Conservation (phyloP, 768 basidiomycete species). For the Suillus americanus region DNA sequence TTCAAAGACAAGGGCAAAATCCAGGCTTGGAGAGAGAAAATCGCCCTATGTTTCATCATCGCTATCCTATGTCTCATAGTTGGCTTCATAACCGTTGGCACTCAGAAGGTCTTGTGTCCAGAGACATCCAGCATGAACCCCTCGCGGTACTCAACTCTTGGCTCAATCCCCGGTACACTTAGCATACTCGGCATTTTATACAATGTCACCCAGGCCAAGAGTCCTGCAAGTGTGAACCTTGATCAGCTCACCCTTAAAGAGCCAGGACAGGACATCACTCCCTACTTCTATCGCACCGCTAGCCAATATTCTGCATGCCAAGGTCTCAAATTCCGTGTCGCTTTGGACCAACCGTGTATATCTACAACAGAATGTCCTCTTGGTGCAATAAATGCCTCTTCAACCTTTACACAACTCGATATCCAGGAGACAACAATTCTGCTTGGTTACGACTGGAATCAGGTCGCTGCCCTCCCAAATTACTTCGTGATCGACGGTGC, state of each 20-base stretch:
- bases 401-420: slow-evolving; percentile 60
- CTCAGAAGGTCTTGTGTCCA: slow-evolving; percentile 91
- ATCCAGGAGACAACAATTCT: slow-evolving; percentile 65
- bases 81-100: slow-evolving; percentile 93
- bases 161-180: slow-evolving; percentile 59
- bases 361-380: slow-evolving; percentile 64
- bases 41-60: slow-evolving; percentile 88
- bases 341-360: slow-evolving; percentile 74
- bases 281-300: slow-evolving; percentile 71
- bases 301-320: slow-evolving; percentile 66
- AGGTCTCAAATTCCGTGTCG: slow-evolving; percentile 62
- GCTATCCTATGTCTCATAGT: slow-evolving; percentile 71
- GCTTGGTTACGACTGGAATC: slow-evolving; percentile 91
- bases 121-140: slow-evolving; percentile 42
- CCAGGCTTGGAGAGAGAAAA: slow-evolving; percentile 98
- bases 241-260: slow-evolving; percentile 47
- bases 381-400: slow-evolving; percentile 49
- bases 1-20: slow-evolving; percentile 73
- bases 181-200: slow-evolving; percentile 76
- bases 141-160: slow-evolving; percentile 52
- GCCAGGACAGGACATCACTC: slow-evolving; percentile 90
- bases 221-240: slow-evolving; percentile 56
- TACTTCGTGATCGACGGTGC: slow-evolving; percentile 92
- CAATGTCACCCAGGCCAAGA: slow-evolving; percentile 59
- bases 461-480: slow-evolving; percentile 67